Evolutionary conservation across 2,329 filamentous ascomycete genomes (phyloP).

Genomic region (Calonectria hawksworthii): DNA sequence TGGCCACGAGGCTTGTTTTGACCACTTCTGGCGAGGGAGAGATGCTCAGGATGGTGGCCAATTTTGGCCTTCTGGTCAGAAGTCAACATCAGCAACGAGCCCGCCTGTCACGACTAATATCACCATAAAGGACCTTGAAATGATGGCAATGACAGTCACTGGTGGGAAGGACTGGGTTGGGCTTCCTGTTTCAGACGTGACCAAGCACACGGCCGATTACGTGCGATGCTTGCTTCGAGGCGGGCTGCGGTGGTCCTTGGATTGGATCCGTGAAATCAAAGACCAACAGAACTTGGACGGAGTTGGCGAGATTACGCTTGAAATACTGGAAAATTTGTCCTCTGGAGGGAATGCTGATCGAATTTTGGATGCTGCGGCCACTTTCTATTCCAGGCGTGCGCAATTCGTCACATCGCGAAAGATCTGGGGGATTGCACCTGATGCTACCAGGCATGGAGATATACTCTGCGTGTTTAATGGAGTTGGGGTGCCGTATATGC

Average conservation of each 20-base stretch:
- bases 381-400: neutral
- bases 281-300: neutral
- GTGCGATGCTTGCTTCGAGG: constrained; percentile 12
- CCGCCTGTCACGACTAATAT: neutral
- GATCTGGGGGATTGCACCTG: constrained; percentile 12
- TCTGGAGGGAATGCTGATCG: constrained; percentile 4
- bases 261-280: constrained; percentile 3
- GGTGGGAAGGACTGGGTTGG: constrained; percentile 17
- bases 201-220: neutral
- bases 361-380: constrained; percentile 12
- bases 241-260: constrained; percentile 11
- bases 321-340: neutral
- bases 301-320: neutral
- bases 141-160: neutral
- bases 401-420: neutral
- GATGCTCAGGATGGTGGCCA: neutral
- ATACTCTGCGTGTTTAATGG: neutral
- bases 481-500: neutral
- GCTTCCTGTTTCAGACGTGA: neutral
- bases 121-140: neutral
- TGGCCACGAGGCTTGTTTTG: neutral
- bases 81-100: neutral
- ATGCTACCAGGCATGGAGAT: neutral
- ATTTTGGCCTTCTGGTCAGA: neutral
- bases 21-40: neutral